A percentile compares a stretch with the other conserved stretches of the same genome.
Evolutionary conservation across 805 yeast species (phyloP).

Genomic region (Pichia rugopelliculosa): DNA sequence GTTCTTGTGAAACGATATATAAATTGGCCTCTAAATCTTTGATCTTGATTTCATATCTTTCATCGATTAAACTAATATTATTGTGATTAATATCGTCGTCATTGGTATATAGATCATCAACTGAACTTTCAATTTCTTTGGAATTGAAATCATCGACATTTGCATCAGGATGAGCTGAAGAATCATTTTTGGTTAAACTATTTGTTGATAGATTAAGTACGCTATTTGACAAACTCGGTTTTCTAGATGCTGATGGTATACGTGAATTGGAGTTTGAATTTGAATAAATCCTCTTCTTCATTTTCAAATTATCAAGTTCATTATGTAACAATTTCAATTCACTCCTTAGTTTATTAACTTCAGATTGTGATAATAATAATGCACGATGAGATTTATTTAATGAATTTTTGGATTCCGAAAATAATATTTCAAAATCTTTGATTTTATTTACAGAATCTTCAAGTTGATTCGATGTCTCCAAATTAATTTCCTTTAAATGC

Average conservation of each 20-base stretch:
- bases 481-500: background rate
- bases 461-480: constrained; percentile 27
- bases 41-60: constrained; percentile 67
- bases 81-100: constrained; percentile 22
- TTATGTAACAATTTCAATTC: constrained; percentile 46
- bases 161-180: background rate
- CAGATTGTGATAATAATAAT: constrained; percentile 63
- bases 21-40: constrained; percentile 82
- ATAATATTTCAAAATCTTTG: constrained; percentile 51
- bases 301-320: constrained; percentile 63
- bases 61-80: constrained; percentile 28
- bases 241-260: background rate
- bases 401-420: constrained; percentile 62
- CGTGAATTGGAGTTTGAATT: constrained; percentile 6
- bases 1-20: constrained; percentile 71
- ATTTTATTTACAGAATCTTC: constrained; percentile 21
- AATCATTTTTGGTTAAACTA: background rate
- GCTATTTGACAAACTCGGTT: background rate
- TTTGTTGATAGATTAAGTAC: background rate
- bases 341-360: constrained; percentile 53
- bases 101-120: too few species aligned
- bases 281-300: constrained; percentile 26
- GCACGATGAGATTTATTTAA: constrained; percentile 73
- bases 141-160: background rate
- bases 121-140: background rate